Conservation (phyloP, 768 basidiomycete genomes). For the Lactarius trivialis region DNA sequence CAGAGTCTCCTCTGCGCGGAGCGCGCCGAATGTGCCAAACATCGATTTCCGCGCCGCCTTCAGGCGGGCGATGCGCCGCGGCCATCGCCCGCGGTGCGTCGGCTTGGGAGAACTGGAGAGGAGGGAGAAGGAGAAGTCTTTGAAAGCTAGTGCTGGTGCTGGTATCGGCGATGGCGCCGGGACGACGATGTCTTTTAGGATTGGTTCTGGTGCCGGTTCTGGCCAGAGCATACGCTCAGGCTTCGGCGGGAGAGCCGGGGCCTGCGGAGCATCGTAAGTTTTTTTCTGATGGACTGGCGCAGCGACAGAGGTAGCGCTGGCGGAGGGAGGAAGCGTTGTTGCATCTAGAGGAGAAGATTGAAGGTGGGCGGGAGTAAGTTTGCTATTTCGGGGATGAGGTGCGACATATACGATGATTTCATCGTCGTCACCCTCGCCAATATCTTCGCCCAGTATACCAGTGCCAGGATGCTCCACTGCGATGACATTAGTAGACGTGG, state of each 20-base stretch:
- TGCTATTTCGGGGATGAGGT: conserved; percentile 50
- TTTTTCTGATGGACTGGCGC: conserved; percentile 46
- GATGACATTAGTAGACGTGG: not conserved
- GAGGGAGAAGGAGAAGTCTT: conserved; percentile 33
- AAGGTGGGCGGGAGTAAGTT: not conserved
- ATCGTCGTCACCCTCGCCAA: conserved; percentile 48
- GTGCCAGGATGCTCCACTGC: conserved; percentile 14
- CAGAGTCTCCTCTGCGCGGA: conserved; percentile 47
- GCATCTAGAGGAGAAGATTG: not conserved
- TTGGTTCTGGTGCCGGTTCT: not conserved
- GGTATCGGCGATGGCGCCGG: not conserved
- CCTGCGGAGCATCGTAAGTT: not conserved
- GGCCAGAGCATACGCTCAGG: not conserved
- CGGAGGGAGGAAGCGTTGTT: not conserved
- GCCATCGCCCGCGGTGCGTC: conserved; percentile 24
- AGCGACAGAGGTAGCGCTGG: conserved; percentile 34
- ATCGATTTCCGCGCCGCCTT: conserved; percentile 27
- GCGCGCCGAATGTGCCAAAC: conserved; percentile 49
- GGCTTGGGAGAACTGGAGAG: conserved; percentile 28
- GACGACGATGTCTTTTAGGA: not conserved
- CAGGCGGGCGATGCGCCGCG: conserved; percentile 18
- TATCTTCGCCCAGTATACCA: conserved; percentile 7
- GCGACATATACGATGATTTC: conserved; percentile 75
- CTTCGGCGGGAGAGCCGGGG: not conserved
- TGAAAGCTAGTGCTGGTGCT: conserved; percentile 25